These are phyloP conservation scores for Eucalyptus marginata DNA, from an alignment of 345 rosid species.

Conservation along the genomic window DNA sequence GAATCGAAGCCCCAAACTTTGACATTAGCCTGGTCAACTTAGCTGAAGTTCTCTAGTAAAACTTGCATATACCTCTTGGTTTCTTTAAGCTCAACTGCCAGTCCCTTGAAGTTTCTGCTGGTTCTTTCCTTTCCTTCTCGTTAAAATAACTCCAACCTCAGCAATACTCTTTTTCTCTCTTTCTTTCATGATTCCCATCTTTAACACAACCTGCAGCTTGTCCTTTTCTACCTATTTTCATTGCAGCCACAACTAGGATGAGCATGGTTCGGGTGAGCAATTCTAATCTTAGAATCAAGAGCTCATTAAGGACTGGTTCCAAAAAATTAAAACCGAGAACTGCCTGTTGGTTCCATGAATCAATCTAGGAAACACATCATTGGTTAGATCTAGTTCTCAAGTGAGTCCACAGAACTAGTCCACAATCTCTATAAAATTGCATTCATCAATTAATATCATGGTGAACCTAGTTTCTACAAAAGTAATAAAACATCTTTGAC, in stretches of 20 bases:
- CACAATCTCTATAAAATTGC: neutral
- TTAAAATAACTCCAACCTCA: neutral
- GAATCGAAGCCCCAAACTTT: neutral
- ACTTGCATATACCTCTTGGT: neutral
- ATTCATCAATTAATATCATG: neutral
- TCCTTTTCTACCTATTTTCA: neutral
- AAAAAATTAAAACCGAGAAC: neutral
- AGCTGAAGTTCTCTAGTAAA: neutral
- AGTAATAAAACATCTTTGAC: neutral
- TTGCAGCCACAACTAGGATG: too few relatives aligned
- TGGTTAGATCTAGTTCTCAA: accelerated
- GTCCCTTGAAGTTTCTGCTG: neutral
- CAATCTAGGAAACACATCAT: neutral
- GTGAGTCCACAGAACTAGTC: neutral
- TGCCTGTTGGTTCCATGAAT: neutral
- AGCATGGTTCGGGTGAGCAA: neutral
- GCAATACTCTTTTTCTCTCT: neutral
- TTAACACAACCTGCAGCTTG: neutral
- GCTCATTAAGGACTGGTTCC: accelerated
- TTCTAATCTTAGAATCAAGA: neutral
- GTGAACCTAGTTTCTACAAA: neutral
- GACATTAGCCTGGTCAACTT: neutral
- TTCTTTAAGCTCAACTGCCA: neutral
- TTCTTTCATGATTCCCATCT: neutral
- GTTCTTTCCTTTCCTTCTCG: neutral